Evolutionary conservation across 306 rosid species (phyloP).

Genomic region (Rubus idaeus): DNA sequence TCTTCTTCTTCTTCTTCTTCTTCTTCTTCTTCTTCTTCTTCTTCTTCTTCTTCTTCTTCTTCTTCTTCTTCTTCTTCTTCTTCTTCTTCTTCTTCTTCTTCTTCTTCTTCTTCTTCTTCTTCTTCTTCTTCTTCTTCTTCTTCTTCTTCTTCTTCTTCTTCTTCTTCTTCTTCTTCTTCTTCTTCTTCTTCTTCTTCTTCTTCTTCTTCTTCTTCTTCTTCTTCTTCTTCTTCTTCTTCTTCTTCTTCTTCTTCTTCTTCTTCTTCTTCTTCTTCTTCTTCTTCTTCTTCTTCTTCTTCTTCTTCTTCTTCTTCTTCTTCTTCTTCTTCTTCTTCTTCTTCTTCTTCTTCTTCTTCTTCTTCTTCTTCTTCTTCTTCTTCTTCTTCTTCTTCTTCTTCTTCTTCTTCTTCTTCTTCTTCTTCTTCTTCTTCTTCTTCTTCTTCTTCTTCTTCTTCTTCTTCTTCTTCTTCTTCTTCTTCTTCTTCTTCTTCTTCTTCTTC

Average conservation of each 20-base stretch:
- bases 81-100: not conserved
- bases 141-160: not conserved
- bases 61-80: not conserved
- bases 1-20: not conserved
- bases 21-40: too few relatives aligned
- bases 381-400: not conserved
- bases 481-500: not conserved
- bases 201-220: not conserved
- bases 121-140: not conserved
- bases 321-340: not conserved
- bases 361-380: not conserved
- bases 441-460: not conserved
- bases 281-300: not conserved
- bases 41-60: not conserved
- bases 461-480: not conserved
- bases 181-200: not conserved
- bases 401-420: not conserved
- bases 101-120: not conserved
- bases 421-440: not conserved
- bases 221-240: not conserved
- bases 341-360: not conserved
- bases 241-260: not conserved
- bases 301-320: not conserved
- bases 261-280: not conserved
- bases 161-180: not conserved